phyloP scores from a whole-genome alignment of 768 basidiomycete species.

The Epithele typhae region DNA sequence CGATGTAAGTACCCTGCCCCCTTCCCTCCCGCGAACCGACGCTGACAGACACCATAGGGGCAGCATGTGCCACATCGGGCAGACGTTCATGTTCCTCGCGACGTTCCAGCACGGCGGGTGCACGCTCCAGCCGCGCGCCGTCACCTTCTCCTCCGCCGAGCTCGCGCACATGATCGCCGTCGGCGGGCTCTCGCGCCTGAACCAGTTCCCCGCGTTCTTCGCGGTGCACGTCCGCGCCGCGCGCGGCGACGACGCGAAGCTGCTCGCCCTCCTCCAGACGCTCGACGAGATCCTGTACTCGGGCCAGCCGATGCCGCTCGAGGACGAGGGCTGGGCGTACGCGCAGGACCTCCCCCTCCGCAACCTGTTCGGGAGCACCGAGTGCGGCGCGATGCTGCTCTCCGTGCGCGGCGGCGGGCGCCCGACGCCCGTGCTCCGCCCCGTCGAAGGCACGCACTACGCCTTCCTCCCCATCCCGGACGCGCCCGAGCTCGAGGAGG shows the following conservation, averaged over 20 bases:
- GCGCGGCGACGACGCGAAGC: constrained; percentile 51
- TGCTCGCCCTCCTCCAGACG: constrained; percentile 47
- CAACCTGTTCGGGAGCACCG: constrained; percentile 75
- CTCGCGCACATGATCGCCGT: constrained; percentile 61
- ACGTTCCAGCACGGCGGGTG: constrained; percentile 64
- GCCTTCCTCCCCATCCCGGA: constrained; percentile 38
- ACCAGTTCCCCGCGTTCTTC: constrained; percentile 65
- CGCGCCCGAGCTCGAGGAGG: constrained; percentile 35
- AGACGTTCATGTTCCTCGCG: constrained; percentile 69
- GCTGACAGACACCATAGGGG: constrained; percentile 45
- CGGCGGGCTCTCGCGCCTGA: constrained; percentile 62
- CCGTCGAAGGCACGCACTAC: constrained; percentile 20
- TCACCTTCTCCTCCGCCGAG: constrained; percentile 59
- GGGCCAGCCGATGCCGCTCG: constrained; percentile 55
- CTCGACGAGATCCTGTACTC: constrained; percentile 60
- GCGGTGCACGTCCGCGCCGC: constrained; percentile 55
- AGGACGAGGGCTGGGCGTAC: constrained; percentile 67
- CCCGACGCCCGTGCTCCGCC: constrained; percentile 15
- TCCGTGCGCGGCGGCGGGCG: constrained; percentile 41
- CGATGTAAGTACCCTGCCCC: constrained; percentile 47
- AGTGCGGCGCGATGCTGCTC: constrained; percentile 64
- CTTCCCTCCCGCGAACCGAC: not conserved
- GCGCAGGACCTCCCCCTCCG: constrained; percentile 46
- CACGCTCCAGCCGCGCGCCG: constrained; percentile 58
- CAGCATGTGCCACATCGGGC: constrained; percentile 74